Evolutionary conservation across 1,284 basidiomycete species (phyloP), one percentile per base, ranked within the genome.

Genomic region (Tylopilus sp.): DNA sequence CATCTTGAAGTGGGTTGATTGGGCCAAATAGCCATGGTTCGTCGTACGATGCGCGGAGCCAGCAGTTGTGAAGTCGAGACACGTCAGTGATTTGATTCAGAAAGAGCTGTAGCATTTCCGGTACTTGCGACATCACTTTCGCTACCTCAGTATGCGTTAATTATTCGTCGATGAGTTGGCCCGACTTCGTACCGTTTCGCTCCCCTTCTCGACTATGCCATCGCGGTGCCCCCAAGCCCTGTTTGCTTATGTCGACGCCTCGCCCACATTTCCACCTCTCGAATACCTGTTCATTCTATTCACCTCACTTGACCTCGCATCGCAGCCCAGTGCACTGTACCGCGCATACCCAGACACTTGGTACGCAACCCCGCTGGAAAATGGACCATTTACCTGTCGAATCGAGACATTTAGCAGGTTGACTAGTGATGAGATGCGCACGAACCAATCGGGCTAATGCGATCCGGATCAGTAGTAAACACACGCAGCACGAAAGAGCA

Each of bases 371-470:
- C 86, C 74, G 67, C 91, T 87, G 4, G 93, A 92, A 74, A 88
- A 96, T 0, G 95, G 92, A 4, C 93, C 89, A 13, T 90, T 89
- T 0, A 91, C 91, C 49, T 29, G 88, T 82, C 6, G 94, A 93
- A 74, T 96, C 94, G 47, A 87, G 76, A 73, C 96, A 96, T 38
- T 82, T 84, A 6, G 91, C 91, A 19, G 82, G 81, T 55, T 81
- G 81, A 1, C 92, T 91, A 0, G 89, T 92, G 60, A 94, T 85
- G 0, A 85, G 85, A 74, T 29, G 29, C 29, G 75, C 82, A 61
- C 83, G 85, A 22, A 83, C 80, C 0, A 88, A 88, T 15, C 90
- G 89, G 26, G 84, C 92, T 93, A 62, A 52, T 52, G 44, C 59
- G 64, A 55, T 61, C 58, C 3, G 66, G 32, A n/a, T 16, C 6